phyloP scores from a whole-genome alignment of 2,329 filamentous ascomycete genomes.

The Pestalotiopsis sp. region DNA sequence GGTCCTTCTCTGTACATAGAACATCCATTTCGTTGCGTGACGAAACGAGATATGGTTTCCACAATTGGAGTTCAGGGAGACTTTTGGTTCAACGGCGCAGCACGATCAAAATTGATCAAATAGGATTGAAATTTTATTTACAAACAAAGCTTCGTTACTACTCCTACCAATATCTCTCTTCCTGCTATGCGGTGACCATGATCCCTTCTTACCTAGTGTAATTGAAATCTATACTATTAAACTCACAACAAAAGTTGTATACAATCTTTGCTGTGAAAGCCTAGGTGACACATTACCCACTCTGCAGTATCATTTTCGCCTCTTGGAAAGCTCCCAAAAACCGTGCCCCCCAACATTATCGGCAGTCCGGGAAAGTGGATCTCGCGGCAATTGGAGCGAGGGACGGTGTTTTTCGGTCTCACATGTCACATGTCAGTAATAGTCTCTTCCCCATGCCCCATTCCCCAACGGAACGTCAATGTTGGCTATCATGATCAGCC shows the following conservation, averaged over 20 bases:
- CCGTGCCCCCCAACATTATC: slow-evolving; percentile 2
- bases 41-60: background rate
- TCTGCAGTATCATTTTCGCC: background rate
- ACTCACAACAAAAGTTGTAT: background rate
- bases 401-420: background rate
- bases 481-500: background rate
- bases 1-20: background rate
- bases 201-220: too few species aligned
- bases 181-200: background rate
- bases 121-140: background rate
- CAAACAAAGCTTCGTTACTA: background rate
- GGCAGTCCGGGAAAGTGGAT: slow-evolving; percentile 1
- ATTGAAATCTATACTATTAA: too few species aligned
- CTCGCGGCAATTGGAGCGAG: background rate
- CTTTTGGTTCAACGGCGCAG: background rate
- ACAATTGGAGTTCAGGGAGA: slow-evolving; percentile 2
- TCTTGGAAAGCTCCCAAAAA: background rate
- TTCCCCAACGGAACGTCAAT: background rate
- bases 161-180: background rate
- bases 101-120: slow-evolving; percentile 1
- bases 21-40: background rate
- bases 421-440: background rate
- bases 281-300: background rate
- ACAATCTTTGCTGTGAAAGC: background rate
- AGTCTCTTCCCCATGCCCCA: background rate